These are phyloP conservation scores for Babesia bigemina DNA, from an alignment of 169 alveolate genomes.

Conservation along the genomic window DNA sequence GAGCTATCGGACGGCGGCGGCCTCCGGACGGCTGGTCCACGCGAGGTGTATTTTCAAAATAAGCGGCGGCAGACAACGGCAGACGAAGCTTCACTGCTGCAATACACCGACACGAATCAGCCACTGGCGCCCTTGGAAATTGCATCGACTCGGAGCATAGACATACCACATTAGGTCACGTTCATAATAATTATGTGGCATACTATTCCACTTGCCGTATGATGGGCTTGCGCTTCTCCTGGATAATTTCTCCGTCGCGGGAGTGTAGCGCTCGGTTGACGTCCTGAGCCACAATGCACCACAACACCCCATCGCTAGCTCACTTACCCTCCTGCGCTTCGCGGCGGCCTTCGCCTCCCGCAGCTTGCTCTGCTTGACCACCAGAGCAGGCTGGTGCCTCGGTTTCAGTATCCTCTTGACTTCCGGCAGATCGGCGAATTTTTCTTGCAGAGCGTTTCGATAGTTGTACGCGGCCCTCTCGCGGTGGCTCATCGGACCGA, in stretches of 20 bases:
- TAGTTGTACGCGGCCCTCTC: constrained; percentile 86
- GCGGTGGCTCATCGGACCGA: constrained; percentile 73
- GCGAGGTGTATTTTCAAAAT: no score
- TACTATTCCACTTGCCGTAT: constrained; percentile 52
- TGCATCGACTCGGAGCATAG: background rate
- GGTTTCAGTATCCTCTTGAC: constrained; percentile 85
- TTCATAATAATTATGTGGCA: no score
- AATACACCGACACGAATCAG: no score
- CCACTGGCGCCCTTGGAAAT: no score
- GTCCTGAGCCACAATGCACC: constrained; percentile 32
- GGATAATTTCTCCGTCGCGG: constrained; percentile 29
- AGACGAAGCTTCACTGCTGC: no score
- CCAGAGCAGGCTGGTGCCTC: constrained; percentile 85
- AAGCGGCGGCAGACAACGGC: no score
- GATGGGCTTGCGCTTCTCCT: constrained; percentile 61
- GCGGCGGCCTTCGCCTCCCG: constrained; percentile 57
- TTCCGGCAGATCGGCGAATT: constrained; percentile 82
- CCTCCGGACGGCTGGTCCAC: no score
- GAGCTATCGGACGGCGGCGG: no score
- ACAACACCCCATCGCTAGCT: background rate
- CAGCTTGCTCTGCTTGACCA: constrained; percentile 75
- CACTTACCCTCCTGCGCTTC: constrained; percentile 60
- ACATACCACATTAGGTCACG: background rate
- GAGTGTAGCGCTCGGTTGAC: constrained; percentile 61
- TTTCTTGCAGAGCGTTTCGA: constrained; percentile 81